A percentile compares a stretch with the other conserved stretches of the same genome.
These are phyloP conservation scores for Globisporangium radiosum DNA, from an alignment of 352 stramenopile genomes.

Conservation along the genomic window DNA sequence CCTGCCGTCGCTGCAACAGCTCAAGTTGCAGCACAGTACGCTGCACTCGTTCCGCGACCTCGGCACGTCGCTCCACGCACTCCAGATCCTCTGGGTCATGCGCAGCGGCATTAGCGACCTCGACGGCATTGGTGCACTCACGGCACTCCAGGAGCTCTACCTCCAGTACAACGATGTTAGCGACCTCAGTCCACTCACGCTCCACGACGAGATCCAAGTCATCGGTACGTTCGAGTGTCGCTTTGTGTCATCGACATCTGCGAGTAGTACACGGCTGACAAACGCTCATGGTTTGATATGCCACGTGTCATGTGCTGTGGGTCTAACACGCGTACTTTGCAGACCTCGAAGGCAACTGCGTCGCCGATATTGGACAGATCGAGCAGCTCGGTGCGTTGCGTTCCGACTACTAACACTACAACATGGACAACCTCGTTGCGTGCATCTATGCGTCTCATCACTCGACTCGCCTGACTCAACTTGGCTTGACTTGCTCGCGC, in stretches of 20 bases:
- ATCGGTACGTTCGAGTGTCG: conserved; percentile 27
- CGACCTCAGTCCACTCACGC: conserved; percentile 75
- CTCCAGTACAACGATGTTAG: conserved; percentile 70
- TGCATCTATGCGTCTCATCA: not conserved
- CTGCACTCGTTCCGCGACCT: conserved; percentile 78
- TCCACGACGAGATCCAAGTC: conserved; percentile 82
- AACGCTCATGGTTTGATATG: too few species aligned
- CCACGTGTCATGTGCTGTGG: too few species aligned
- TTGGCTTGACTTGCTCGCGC: not conserved
- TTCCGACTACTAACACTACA: not conserved
- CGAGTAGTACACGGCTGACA: not conserved
- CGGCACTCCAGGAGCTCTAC: conserved; percentile 71
- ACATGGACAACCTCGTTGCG: not conserved
- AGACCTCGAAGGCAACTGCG: conserved; percentile 68
- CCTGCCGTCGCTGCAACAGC: conserved; percentile 59
- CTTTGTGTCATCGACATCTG: not conserved
- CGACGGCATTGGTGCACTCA: conserved; percentile 79
- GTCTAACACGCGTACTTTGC: not conserved
- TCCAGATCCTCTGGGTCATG: conserved; percentile 61
- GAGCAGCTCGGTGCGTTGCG: conserved; percentile 58
- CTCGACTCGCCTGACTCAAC: not conserved
- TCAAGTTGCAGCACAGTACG: conserved; percentile 56
- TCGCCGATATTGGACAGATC: conserved; percentile 68
- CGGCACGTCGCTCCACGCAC: conserved; percentile 63
- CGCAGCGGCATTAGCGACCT: conserved; percentile 69